Percentiles rank a stretch among this genome's conserved stretches.
Conservation (phyloP, 1,284 basidiomycete species). For the Paramarasmius palmivorus region DNA sequence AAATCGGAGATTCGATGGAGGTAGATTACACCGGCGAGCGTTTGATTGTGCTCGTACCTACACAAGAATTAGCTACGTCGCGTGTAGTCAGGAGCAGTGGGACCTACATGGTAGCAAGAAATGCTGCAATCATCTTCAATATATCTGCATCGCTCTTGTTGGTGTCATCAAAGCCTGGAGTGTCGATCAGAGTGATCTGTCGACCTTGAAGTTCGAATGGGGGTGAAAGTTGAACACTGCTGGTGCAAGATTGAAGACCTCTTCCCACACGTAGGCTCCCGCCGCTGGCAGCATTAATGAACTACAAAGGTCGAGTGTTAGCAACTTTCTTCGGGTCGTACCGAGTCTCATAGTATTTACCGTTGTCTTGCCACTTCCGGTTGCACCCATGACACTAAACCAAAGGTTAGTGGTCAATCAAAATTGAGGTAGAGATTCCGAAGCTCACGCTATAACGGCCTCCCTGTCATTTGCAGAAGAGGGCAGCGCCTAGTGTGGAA, state of each 20-base stretch:
- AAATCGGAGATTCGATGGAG: constrained; percentile 53
- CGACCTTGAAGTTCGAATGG: constrained; percentile 27
- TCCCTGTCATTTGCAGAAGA: too few species aligned
- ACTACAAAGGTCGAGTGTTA: neutral
- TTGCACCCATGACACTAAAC: constrained; percentile 43
- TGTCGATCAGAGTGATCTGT: constrained; percentile 29
- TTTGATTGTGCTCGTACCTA: constrained; percentile 28
- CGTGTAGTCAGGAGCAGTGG: neutral
- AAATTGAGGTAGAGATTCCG: neutral
- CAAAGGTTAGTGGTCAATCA: neutral
- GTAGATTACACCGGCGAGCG: constrained; percentile 49
- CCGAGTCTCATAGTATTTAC: constrained; percentile 24
- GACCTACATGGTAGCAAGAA: constrained; percentile 20
- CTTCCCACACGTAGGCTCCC: constrained; percentile 27
- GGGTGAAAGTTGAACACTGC: constrained; percentile 23
- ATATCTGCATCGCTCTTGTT: constrained; percentile 29
- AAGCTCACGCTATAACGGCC: too few species aligned
- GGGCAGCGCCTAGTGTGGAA: too few species aligned
- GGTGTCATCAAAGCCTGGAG: constrained; percentile 36
- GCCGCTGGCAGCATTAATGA: constrained; percentile 32
- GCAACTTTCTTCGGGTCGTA: neutral
- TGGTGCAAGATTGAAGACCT: constrained; percentile 33
- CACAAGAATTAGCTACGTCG: neutral
- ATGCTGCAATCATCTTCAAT: constrained; percentile 24
- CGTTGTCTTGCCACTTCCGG: constrained; percentile 45